Percentiles rank a stretch among this genome's conserved stretches.
phyloP scores from a whole-genome alignment of 768 basidiomycete species.

The Podaxis sp. region DNA sequence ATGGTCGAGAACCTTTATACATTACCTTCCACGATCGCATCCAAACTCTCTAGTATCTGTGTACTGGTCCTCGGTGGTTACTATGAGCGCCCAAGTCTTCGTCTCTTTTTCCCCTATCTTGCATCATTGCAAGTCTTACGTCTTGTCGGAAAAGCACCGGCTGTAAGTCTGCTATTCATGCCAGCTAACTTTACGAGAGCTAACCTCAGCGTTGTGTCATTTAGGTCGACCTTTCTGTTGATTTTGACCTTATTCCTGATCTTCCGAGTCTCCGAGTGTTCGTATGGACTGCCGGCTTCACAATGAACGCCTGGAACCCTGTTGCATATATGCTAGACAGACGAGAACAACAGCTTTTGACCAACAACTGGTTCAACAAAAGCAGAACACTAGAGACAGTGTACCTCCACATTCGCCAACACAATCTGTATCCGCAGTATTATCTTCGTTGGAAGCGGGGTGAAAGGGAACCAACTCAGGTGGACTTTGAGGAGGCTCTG shows the following conservation, averaged over 20 bases:
- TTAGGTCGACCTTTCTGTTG: background rate
- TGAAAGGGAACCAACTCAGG: background rate
- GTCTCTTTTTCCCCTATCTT: background rate
- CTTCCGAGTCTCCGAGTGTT: background rate
- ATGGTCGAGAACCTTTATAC: background rate
- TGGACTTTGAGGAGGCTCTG: background rate
- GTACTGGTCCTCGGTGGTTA: background rate
- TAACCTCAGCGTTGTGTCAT: background rate
- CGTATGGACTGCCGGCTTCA: conserved; percentile 6
- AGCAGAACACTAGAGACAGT: background rate
- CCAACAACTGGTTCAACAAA: background rate
- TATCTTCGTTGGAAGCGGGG: conserved; percentile 5
- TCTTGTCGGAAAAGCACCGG: background rate
- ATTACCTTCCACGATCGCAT: background rate
- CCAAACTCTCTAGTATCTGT: background rate
- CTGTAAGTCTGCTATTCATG: background rate
- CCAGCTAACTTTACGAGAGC: background rate
- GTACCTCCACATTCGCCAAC: background rate
- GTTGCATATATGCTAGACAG: background rate
- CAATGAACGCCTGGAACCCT: background rate
- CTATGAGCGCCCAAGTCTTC: background rate
- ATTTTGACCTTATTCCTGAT: background rate
- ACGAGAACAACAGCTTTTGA: background rate
- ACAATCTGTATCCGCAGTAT: background rate
- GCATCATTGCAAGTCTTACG: conserved; percentile 1